Conservation (phyloP, 768 basidiomycete genomes). For the Dentipellis fragilis region DNA sequence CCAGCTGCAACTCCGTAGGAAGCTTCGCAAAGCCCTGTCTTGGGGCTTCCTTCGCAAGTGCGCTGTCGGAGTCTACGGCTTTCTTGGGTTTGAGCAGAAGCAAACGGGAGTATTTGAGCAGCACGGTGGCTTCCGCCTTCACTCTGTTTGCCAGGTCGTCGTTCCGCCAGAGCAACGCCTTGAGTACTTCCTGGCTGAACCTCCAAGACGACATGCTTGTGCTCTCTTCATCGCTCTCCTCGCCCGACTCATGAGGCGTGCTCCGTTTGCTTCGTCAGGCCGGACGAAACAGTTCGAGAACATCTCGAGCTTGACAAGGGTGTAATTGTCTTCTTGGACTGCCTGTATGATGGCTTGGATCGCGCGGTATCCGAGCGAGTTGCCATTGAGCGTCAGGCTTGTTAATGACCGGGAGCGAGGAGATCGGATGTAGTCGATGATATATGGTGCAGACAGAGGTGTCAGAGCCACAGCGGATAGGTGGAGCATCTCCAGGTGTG, state of each 20-base stretch:
- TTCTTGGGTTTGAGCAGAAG: slow-evolving; percentile 27
- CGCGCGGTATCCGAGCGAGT: slow-evolving; percentile 36
- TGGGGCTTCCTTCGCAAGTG: neutral
- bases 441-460: slow-evolving; percentile 21
- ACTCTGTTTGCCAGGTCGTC: slow-evolving; percentile 26
- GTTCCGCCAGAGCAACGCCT: slow-evolving; percentile 34
- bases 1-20: slow-evolving; percentile 47
- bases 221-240: slow-evolving; percentile 11
- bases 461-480: slow-evolving; percentile 33
- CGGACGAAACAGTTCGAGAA: slow-evolving; percentile 29
- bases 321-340: slow-evolving; percentile 36
- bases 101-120: slow-evolving; percentile 40
- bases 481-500: slow-evolving; percentile 41
- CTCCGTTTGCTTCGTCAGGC: slow-evolving; percentile 12
- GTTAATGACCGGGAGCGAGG: slow-evolving; percentile 35
- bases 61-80: slow-evolving; percentile 7
- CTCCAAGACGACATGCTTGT: slow-evolving; percentile 25
- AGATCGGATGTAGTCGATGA: slow-evolving; percentile 42
- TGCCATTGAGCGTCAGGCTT: slow-evolving; percentile 45
- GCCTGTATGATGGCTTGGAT: slow-evolving; percentile 36
- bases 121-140: slow-evolving; percentile 35
- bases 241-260: slow-evolving; percentile 6
- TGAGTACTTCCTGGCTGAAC: slow-evolving; percentile 24
- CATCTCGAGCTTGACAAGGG: slow-evolving; percentile 37
- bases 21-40: slow-evolving; percentile 22